phyloP scores from a whole-genome alignment of 371 early-diverging fungal species.

The Phascolomyces articulosus region DNA sequence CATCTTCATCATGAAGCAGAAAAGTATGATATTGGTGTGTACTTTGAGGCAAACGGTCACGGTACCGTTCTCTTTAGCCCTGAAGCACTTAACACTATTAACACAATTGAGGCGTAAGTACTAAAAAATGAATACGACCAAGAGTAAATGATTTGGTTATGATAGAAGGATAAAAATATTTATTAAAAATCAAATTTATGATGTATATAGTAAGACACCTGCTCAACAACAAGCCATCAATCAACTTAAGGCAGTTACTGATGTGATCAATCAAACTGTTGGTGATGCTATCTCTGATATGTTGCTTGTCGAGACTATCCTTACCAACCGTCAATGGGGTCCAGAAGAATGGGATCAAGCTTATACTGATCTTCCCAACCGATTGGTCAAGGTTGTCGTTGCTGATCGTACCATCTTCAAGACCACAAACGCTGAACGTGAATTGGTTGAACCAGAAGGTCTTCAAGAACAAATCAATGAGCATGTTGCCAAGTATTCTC shows the following conservation, averaged over 20 bases:
- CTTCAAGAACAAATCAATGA: slow-evolving; percentile 90
- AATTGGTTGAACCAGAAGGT: slow-evolving; percentile 85
- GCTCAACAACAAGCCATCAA: slow-evolving; percentile 80
- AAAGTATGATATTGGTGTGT: slow-evolving; percentile 98
- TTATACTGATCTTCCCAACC: slow-evolving; percentile 94
- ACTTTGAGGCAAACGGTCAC: slow-evolving; percentile 99
- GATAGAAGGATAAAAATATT: not conserved
- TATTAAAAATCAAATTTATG: not conserved
- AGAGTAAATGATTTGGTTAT: not conserved
- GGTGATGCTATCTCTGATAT: slow-evolving; percentile 99
- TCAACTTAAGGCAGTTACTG: slow-evolving; percentile 80
- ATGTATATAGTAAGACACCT: slow-evolving; percentile 60
- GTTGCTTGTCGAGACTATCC: slow-evolving; percentile 93
- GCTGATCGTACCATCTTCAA: slow-evolving; percentile 85
- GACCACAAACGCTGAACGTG: slow-evolving; percentile 96
- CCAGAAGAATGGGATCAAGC: slow-evolving; percentile 90
- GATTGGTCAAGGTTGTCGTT: slow-evolving; percentile 96
- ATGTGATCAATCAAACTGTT: slow-evolving; percentile 97
- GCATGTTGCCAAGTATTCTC: slow-evolving; percentile 77
- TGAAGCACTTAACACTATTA: slow-evolving; percentile 78
- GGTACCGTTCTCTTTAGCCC: slow-evolving; percentile 98
- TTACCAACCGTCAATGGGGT: slow-evolving; percentile 81
- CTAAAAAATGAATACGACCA: too few relatives aligned
- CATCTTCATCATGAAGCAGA: slow-evolving; percentile 98
- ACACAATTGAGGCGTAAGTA: slow-evolving; percentile 66